These are phyloP conservation scores for Recurvomyces mirabilis DNA, from an alignment of 495 filamentous ascomycete species.

Conservation along the genomic window DNA sequence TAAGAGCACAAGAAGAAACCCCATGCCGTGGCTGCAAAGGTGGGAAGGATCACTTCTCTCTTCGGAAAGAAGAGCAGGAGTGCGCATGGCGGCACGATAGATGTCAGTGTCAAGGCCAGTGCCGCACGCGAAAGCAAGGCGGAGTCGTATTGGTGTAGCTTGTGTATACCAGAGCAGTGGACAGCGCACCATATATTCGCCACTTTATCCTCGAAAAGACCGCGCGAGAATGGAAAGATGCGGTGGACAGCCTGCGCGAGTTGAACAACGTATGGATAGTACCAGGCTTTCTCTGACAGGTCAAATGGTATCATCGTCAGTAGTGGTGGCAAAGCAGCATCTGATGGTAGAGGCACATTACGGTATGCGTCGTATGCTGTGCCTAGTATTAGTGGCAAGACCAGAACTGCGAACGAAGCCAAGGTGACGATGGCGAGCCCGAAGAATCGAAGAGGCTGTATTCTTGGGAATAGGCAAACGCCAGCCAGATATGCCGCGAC, in stretches of 20 bases:
- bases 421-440: slow-evolving; percentile 62
- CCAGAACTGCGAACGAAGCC: slow-evolving; percentile 59
- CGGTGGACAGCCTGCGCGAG: slow-evolving; percentile 70
- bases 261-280: slow-evolving; percentile 65
- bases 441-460: slow-evolving; percentile 58
- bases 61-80: slow-evolving; percentile 69
- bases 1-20: slow-evolving; percentile 96
- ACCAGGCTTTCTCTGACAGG: slow-evolving; percentile 50
- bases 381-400: slow-evolving; percentile 62
- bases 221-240: slow-evolving; percentile 88
- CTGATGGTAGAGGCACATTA: slow-evolving; percentile 39
- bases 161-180: slow-evolving; percentile 61
- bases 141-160: slow-evolving; percentile 51
- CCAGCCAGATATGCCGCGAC: slow-evolving; percentile 89
- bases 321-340: slow-evolving; percentile 40
- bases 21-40: slow-evolving; percentile 75
- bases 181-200: slow-evolving; percentile 95
- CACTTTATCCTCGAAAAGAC: slow-evolving; percentile 96
- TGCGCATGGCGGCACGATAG: slow-evolving; percentile 66
- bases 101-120: slow-evolving; percentile 58
- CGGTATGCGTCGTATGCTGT: slow-evolving; percentile 46
- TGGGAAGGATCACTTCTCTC: slow-evolving; percentile 64
- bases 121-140: slow-evolving; percentile 65
- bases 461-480: slow-evolving; percentile 62
- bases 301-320: slow-evolving; percentile 46